Evolutionary conservation across 2,329 filamentous ascomycete species (phyloP).

Genomic region (Exophiala calicioides): DNA sequence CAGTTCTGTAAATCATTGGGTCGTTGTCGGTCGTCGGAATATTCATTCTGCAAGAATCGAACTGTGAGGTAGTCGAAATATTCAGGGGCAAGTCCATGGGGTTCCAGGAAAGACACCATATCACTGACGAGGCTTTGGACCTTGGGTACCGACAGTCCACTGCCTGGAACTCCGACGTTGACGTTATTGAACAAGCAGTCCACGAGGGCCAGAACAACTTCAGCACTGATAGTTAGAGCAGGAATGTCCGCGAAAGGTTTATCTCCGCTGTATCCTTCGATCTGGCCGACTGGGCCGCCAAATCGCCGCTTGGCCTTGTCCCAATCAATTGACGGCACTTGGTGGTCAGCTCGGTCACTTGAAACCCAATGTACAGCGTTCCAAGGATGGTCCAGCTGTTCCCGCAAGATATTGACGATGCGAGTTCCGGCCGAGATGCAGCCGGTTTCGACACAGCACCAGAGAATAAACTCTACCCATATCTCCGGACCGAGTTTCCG

Average conservation of each 20-base stretch:
- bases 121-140: conserved; percentile 31
- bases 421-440: conserved; percentile 43
- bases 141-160: background rate
- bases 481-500: conserved; percentile 49
- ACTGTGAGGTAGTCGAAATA: conserved; percentile 44
- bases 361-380: conserved; percentile 43
- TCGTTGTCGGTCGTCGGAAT: conserved; percentile 46
- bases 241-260: conserved; percentile 44
- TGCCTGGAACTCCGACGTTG: conserved; percentile 36
- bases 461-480: conserved; percentile 53
- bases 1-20: conserved; percentile 43
- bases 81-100: conserved; percentile 34
- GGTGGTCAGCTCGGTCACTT: conserved; percentile 3
- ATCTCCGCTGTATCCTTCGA: conserved; percentile 25
- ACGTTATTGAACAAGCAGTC: conserved; percentile 54
- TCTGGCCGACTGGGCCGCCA: conserved; percentile 18
- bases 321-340: conserved; percentile 20
- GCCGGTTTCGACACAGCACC: conserved; percentile 53
- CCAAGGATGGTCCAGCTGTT: conserved; percentile 38
- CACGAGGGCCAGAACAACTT: conserved; percentile 58
- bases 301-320: conserved; percentile 16
- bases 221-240: conserved; percentile 55
- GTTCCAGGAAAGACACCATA: conserved; percentile 45
- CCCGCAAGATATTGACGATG: conserved; percentile 40
- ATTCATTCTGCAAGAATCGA: conserved; percentile 55